A percentile compares a stretch with the other conserved stretches of the same genome.
These are phyloP conservation scores for Pythium dissimile DNA, from an alignment of 352 stramenopile species.

Conservation along the genomic window DNA sequence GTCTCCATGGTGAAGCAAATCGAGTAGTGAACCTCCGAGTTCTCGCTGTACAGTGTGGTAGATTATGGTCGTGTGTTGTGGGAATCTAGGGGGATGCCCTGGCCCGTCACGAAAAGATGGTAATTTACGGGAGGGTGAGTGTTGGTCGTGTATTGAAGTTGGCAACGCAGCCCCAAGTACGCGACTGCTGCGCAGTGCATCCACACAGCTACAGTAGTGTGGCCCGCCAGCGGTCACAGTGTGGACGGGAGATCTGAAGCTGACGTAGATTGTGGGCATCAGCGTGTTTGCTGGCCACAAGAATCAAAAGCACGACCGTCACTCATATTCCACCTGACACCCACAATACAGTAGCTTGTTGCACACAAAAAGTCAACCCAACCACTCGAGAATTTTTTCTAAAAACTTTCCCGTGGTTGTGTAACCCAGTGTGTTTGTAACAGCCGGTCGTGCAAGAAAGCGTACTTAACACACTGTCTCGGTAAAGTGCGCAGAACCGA, in stretches of 20 bases:
- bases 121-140: conserved; percentile 26
- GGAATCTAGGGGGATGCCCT: background rate
- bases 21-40: background rate
- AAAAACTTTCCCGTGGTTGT: too few relatives aligned
- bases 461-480: too few relatives aligned
- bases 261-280: too few relatives aligned
- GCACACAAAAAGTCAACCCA: background rate
- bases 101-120: conserved; percentile 3
- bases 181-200: background rate
- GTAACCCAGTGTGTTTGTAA: background rate
- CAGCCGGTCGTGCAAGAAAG: too few relatives aligned
- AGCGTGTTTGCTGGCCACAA: background rate
- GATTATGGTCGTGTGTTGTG: too few relatives aligned
- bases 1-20: conserved; percentile 15
- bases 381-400: background rate
- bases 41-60: too few relatives aligned
- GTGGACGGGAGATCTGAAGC: too few relatives aligned
- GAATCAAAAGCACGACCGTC: background rate
- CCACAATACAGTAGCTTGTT: too few relatives aligned
- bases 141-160: conserved; percentile 35
- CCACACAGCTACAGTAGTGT: too few relatives aligned
- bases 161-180: conserved; percentile 1
- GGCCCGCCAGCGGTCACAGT: too few relatives aligned
- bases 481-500: too few relatives aligned
- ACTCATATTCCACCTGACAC: background rate